A percentile compares a stretch with the other conserved stretches of the same genome.
phyloP scores from a whole-genome alignment of 2,329 filamentous ascomycete genomes.

The Blastomyces silverae region DNA sequence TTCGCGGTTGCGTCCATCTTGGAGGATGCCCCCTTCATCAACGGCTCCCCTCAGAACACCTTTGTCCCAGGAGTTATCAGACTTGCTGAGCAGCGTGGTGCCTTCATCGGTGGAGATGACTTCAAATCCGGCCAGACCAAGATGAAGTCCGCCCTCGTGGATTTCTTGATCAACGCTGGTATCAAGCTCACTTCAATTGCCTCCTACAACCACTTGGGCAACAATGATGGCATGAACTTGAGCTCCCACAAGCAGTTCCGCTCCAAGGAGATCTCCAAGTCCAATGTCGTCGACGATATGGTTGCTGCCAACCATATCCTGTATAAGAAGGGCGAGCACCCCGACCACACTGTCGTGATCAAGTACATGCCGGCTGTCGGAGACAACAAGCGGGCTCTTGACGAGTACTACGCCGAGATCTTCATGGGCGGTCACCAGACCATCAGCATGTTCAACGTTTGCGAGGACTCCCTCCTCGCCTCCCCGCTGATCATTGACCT shows the following conservation, averaged over 20 bases:
- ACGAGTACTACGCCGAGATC: constrained; percentile 99
- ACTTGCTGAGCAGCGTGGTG: constrained; percentile 75
- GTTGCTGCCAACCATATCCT: constrained; percentile 89
- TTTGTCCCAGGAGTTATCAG: constrained; percentile 90
- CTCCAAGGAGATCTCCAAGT: constrained; percentile 99
- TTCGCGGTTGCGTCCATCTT: constrained; percentile 94
- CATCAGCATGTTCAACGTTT: constrained; percentile 97
- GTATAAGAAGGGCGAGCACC: constrained; percentile 88
- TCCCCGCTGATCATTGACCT: constrained; percentile 97
- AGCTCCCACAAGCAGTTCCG: constrained; percentile 98
- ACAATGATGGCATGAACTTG: constrained; percentile 98
- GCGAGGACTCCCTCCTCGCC: constrained; percentile 93
- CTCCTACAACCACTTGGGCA: constrained; percentile 98
- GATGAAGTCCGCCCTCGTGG: constrained; percentile 99
- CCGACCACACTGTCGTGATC: constrained; percentile 97
- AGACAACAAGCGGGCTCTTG: constrained; percentile 96
- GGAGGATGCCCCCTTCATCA: constrained; percentile 90
- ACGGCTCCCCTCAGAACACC: constrained; percentile 97
- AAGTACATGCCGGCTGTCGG: constrained; percentile 99
- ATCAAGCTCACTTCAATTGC: constrained; percentile 99
- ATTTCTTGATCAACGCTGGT: constrained; percentile 96
- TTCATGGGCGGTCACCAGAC: constrained; percentile 98
- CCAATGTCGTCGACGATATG: constrained; percentile 99
- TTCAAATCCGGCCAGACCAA: constrained; percentile 99
- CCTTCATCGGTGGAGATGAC: constrained; percentile 95